Conservation (phyloP, 768 basidiomycete species). For the Ramaria sp. region DNA sequence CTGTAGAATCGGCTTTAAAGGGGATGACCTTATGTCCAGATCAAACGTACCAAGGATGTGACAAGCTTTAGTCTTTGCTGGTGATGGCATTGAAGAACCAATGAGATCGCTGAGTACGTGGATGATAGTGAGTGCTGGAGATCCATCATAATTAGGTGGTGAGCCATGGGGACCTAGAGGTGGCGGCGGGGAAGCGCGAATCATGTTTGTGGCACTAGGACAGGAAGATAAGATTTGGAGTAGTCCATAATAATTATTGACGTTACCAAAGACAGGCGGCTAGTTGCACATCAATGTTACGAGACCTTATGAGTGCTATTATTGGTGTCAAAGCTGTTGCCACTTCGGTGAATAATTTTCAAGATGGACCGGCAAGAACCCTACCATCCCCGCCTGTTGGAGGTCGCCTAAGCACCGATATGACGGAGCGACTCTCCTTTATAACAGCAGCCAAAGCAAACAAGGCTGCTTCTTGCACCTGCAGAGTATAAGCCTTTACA, state of each 20-base stretch:
- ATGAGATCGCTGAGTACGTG: slow-evolving; percentile 59
- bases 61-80: slow-evolving; percentile 54
- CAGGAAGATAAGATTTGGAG: background rate
- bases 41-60: slow-evolving; percentile 50
- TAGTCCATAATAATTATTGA: background rate
- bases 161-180: slow-evolving; percentile 16
- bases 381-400: slow-evolving; percentile 30
- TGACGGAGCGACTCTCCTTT: slow-evolving; percentile 48
- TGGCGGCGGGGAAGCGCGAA: slow-evolving; percentile 35
- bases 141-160: slow-evolving; percentile 27
- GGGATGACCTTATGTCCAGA: background rate
- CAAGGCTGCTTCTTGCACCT: slow-evolving; percentile 60
- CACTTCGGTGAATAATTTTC: slow-evolving; percentile 2
- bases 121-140: slow-evolving; percentile 47
- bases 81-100: slow-evolving; percentile 28
- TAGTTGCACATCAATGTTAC: slow-evolving; percentile 50
- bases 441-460: slow-evolving; percentile 54
- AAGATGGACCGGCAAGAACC: background rate
- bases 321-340: slow-evolving; percentile 29
- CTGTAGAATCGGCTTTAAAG: slow-evolving; percentile 25
- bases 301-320: slow-evolving; percentile 45
- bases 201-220: slow-evolving; percentile 46
- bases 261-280: slow-evolving; percentile 59
- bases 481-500: background rate
- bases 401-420: slow-evolving; percentile 35